phyloP scores from a whole-genome alignment of 768 basidiomycete genomes.

The Dentipellis sp. region DNA sequence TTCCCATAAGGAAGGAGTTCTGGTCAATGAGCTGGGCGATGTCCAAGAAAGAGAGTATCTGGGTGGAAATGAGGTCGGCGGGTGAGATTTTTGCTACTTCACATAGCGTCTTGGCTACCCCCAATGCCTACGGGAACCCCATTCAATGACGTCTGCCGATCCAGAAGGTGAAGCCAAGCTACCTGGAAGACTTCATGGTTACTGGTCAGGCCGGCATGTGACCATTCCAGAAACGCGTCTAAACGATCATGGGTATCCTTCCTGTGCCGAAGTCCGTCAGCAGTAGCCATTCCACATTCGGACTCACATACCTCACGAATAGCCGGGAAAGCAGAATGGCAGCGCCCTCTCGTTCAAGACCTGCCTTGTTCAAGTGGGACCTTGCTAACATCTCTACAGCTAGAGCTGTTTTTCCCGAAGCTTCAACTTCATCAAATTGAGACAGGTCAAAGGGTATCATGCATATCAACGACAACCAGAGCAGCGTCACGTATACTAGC shows the following conservation, averaged over 20 bases:
- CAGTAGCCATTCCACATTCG: slow-evolving; percentile 2
- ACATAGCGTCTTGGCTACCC: slow-evolving; percentile 58
- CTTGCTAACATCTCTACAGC: slow-evolving; percentile 52
- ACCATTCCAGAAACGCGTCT: slow-evolving; percentile 8
- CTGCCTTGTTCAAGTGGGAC: slow-evolving; percentile 51
- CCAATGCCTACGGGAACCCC: slow-evolving; percentile 46
- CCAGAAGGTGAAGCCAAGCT: neutral
- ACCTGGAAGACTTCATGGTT: slow-evolving; percentile 10
- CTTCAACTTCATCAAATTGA: slow-evolving; percentile 64
- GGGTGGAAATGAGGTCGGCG: slow-evolving; percentile 37
- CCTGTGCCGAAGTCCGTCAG: slow-evolving; percentile 26
- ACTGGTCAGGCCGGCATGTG: neutral
- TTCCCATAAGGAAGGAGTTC: slow-evolving; percentile 33
- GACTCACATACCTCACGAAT: slow-evolving; percentile 56
- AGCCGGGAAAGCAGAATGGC: slow-evolving; percentile 73
- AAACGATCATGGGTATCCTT: slow-evolving; percentile 33
- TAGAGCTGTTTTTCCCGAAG: slow-evolving; percentile 43
- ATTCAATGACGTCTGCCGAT: neutral
- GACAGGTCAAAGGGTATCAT: slow-evolving; percentile 89
- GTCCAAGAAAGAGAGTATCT: slow-evolving; percentile 34
- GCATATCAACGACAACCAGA: slow-evolving; percentile 93
- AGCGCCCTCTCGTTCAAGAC: slow-evolving; percentile 80
- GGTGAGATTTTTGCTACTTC: slow-evolving; percentile 62
- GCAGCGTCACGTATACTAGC: slow-evolving; percentile 70
- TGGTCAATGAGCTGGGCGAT: slow-evolving; percentile 35